Conservation (phyloP, 2,329 filamentous ascomycete species). For the Phyllosticta paracitricarpa region DNA sequence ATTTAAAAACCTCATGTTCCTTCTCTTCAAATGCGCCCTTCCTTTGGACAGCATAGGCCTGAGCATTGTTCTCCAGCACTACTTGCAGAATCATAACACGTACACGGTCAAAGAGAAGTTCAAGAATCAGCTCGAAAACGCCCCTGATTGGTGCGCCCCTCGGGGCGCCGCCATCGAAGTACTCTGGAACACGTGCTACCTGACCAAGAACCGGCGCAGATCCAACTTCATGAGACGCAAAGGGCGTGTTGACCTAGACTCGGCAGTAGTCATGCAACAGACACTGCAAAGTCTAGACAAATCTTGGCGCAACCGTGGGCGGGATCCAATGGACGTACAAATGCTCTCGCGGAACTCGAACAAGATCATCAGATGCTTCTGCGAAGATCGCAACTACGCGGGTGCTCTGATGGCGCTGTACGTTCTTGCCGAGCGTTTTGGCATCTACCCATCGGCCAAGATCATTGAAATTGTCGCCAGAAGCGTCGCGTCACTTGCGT, state of each 20-base stretch:
- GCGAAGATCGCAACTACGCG: conserved; percentile 21
- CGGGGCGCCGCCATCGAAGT: neutral
- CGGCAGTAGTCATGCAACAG: neutral
- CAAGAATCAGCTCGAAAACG: neutral
- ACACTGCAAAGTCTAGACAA: neutral
- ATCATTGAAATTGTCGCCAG: conserved; percentile 16
- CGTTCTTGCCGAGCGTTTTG: conserved; percentile 18
- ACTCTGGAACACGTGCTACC: conserved; percentile 3
- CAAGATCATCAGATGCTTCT: conserved; percentile 27
- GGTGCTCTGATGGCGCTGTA: conserved; percentile 27
- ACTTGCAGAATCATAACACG: conserved; percentile 21
- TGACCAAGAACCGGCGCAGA: neutral
- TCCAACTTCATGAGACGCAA: neutral
- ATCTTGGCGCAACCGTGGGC: neutral
- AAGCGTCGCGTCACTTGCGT: conserved; percentile 22
- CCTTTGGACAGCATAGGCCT: conserved; percentile 20
- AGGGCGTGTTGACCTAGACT: neutral
- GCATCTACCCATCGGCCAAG: conserved; percentile 19
- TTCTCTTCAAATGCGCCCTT: conserved; percentile 17
- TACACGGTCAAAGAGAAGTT: conserved; percentile 17
- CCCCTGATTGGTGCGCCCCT: neutral
- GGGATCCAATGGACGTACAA: neutral
- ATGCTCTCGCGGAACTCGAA: conserved; percentile 16
- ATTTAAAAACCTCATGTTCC: neutral
- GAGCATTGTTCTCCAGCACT: conserved; percentile 24